Evolutionary conservation across 1,139 yeast species (phyloP), one percentile per base, ranked within the genome.

Genomic region (Sugiyamaella japonica): DNA sequence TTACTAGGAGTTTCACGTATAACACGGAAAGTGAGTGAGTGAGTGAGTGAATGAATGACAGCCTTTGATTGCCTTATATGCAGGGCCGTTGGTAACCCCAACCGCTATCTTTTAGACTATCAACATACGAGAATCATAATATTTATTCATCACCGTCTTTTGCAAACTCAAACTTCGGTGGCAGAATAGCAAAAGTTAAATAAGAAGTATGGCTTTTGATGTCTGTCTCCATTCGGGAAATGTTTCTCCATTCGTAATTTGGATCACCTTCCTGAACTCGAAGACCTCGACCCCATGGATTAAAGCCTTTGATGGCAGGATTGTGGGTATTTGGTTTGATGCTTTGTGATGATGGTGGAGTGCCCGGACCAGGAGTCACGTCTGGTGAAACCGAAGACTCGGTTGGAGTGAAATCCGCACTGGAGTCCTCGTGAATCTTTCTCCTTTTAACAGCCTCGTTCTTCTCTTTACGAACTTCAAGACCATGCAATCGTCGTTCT

Each of bases 141-240:
- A 23, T 29, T 23, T 25, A 45, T 34, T 23, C 12, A n/a, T 34
- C 38, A 7, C 8, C 3, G 13, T 15, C n/a, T 13, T 36, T 36
- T 16, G 36, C 36, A 8, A 32, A 20, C 17, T 47, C 51, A 31
- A 48, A 39, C 25, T 48, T 42, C 10, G 75, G 74, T 3, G 75
- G 74, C 9, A 71, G 66, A 17, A 65, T 59, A 36, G 99, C 99
- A 79, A 95, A 95, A 1, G 97, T 89, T 67, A 95, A 75, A 68
- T 89, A 95, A 0, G 97, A 89, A 0, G 99, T 95, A 63, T 95
- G 99, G 20, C 91, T 86, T 72, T 91, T 93, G 65, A 93, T 78
- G 66, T 93, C 98, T 3, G 84, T 66, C 69, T 93, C 99, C 2
- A 86, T 76, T 67, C 84, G 85, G 13, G 97, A 84, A 23, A 91